phyloP scores from a whole-genome alignment of 2,329 filamentous ascomycete genomes.

The Pestalotiopsis sp. region DNA sequence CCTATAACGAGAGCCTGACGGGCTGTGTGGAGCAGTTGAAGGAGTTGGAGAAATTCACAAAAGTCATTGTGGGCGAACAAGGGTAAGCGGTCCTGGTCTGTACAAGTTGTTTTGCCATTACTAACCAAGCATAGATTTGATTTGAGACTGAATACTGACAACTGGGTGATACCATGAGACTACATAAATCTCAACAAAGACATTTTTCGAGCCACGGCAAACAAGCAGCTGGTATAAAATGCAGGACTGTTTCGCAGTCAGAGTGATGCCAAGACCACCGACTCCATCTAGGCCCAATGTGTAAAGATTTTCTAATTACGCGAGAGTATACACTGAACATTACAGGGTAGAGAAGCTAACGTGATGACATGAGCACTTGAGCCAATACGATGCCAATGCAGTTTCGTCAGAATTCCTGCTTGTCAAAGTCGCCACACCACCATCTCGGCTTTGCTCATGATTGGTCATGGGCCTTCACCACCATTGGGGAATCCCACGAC shows the following conservation, averaged over 20 bases:
- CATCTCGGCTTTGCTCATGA: neutral
- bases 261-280: too few species aligned
- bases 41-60: slow-evolving; percentile 57
- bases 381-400: neutral
- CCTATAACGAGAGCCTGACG: slow-evolving; percentile 55
- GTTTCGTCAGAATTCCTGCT: neutral
- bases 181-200: neutral
- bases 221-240: neutral
- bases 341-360: neutral
- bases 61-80: slow-evolving; percentile 59
- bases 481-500: neutral
- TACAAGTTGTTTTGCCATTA: neutral
- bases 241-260: too few species aligned
- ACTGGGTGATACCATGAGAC: slow-evolving; percentile 6
- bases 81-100: slow-evolving; percentile 33
- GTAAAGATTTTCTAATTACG: too few species aligned
- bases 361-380: neutral
- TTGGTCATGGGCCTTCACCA: too few species aligned
- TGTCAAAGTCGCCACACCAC: slow-evolving; percentile 3
- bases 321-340: neutral
- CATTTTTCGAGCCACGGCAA: neutral
- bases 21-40: slow-evolving; percentile 58
- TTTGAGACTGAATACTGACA: neutral
- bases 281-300: too few species aligned
- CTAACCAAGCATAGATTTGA: slow-evolving; percentile 4